Base-by-base conservation (phyloP, 2,329 filamentous ascomycete species). In the Calonectria pteridis region DNA sequence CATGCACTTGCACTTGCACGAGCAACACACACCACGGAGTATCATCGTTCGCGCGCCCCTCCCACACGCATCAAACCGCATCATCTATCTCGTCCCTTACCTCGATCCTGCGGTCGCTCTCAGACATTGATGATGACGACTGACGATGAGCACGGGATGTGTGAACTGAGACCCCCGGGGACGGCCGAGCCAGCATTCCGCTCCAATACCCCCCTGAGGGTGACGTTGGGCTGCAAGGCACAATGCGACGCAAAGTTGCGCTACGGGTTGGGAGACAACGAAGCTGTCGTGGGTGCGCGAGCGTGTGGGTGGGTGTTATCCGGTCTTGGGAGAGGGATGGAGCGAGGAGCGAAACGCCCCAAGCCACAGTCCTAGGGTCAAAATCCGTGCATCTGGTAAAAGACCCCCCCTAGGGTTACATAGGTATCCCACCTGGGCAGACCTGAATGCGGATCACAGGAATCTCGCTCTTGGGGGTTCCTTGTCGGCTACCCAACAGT, bases 331-430 rank as follows among this genome's bases (percentile, higher is more conserved):
- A n/a, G 31, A 37, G 31, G 31, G 55, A 29, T 4, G 55, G 23
- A 43, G 23, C 23, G 37, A 37, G 23, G 35, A 9, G 58, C 23
- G 33, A 46, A 46, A n/a, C 35, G 58, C 58, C 58, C 23, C 50
- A 63, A 66, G 51, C 67, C 58, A 55, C 43, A 46, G 23, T 33
- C 46, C 31, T 26, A 29, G n/a, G 28, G 10, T 23, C 33, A 51
- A 51, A 67, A 72, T 64, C 64, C 70, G 63, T 53, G 64, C 55
- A 68, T 43, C 70, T 63, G 70, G 70, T 63, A 71, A 62, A 67
- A 16, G 51, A 23, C 13, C 40, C 40, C 50, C n/a, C 29, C 29
- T 14, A 72, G 64, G 69, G 70, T 72, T 72, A 68, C 70, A 72
- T 67, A 43, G 43, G 64, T 53, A 31, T 63, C 63, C 64, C 14